A percentile compares a stretch with the other conserved stretches of the same genome.
phyloP scores from a whole-genome alignment of 371 early-diverging fungal species.

The Actinomortierella ambigua region DNA sequence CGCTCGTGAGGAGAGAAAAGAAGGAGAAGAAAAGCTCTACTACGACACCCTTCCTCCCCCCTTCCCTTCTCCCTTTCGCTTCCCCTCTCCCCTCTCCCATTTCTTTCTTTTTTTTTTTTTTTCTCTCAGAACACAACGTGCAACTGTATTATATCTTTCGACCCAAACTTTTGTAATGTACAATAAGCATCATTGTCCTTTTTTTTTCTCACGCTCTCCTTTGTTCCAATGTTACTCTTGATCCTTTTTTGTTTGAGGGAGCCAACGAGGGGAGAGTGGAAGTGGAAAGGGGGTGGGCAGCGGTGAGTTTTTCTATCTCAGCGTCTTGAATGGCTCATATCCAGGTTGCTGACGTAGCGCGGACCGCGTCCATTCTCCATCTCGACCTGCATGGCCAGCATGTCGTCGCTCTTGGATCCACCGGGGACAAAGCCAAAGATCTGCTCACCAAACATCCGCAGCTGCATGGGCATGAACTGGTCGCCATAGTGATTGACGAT shows the following conservation, averaged over 20 bases:
- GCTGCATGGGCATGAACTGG: constrained; percentile 15
- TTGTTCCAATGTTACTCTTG: constrained; percentile 56
- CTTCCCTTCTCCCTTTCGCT: constrained; percentile 1
- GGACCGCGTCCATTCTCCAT: constrained; percentile 12
- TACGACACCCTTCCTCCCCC: neutral
- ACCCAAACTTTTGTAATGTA: too few relatives aligned
- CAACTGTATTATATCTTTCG: too few relatives aligned
- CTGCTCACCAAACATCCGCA: constrained; percentile 8
- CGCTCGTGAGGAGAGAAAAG: constrained; percentile 13
- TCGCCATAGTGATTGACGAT: constrained; percentile 9
- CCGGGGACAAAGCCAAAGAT: constrained; percentile 4
- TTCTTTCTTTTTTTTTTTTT: constrained; percentile 1
- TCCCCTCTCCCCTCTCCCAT: neutral
- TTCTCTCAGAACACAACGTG: too few relatives aligned
- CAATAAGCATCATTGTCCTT: too few relatives aligned
- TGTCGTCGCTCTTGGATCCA: constrained; percentile 3
- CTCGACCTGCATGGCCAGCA: constrained; percentile 9
- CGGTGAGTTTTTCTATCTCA: too few relatives aligned
- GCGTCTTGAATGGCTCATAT: too few relatives aligned
- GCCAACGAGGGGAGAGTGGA: neutral
- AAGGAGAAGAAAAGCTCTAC: constrained; percentile 4
- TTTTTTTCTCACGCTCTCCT: constrained; percentile 6
- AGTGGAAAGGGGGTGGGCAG: neutral
- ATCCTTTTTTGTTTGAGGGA: constrained; percentile 83
- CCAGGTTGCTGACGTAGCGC: constrained; percentile 4